phyloP scores from a whole-genome alignment of 2,329 filamentous ascomycete species.

The Exophiala mesophila region DNA sequence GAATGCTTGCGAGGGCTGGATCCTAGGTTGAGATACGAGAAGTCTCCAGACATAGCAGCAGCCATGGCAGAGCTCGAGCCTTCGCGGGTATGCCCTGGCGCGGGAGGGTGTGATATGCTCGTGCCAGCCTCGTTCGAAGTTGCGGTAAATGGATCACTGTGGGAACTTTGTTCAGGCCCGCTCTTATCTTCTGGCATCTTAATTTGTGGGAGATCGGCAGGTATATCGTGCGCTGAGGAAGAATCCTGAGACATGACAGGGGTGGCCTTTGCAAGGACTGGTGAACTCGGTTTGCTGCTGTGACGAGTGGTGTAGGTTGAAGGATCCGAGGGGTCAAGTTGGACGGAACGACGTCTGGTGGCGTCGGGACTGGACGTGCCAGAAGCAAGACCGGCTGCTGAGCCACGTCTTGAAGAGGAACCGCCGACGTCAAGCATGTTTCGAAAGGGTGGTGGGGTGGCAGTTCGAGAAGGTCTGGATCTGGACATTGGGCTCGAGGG shows the following conservation, averaged over 20 bases:
- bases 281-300: constrained; percentile 28
- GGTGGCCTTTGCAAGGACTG: constrained; percentile 34
- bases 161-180: constrained; percentile 32
- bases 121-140: constrained; percentile 32
- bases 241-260: constrained; percentile 27
- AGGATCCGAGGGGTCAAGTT: constrained; percentile 36
- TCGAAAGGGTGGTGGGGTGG: constrained; percentile 56
- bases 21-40: constrained; percentile 27
- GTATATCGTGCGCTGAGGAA: constrained; percentile 31
- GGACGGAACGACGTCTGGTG: constrained; percentile 29
- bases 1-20: constrained; percentile 26
- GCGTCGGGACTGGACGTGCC: constrained; percentile 33
- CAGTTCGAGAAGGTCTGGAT: constrained; percentile 46
- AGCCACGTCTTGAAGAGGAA: constrained; percentile 32
- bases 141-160: constrained; percentile 44
- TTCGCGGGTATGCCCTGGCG: constrained; percentile 38
- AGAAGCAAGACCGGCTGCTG: constrained; percentile 36
- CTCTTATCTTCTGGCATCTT: constrained; percentile 25
- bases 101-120: constrained; percentile 29
- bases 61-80: constrained; percentile 42
- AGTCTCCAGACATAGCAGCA: constrained; percentile 40
- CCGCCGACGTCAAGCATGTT: constrained; percentile 62
- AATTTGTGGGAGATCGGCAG: constrained; percentile 24
- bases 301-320: constrained; percentile 32
- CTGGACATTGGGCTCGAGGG: constrained; percentile 25